These are phyloP conservation scores for Daedaleopsis sinensis DNA, from an alignment of 768 basidiomycete species.

Conservation along the genomic window DNA sequence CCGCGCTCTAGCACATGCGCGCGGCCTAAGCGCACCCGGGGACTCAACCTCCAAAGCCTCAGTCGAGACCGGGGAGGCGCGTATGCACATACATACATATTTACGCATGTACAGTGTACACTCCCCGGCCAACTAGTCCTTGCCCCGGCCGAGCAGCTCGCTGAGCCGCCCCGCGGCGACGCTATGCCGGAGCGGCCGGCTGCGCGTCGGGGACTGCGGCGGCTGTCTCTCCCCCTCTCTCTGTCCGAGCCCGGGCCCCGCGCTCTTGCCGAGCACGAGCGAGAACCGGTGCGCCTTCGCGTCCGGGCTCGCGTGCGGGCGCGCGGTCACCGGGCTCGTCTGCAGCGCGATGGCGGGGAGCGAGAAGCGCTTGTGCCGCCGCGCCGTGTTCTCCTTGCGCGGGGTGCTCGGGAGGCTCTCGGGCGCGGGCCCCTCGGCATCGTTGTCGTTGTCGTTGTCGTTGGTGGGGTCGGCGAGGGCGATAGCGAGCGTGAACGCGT, in stretches of 20 bases:
- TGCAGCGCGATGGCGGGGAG: slow-evolving; percentile 78
- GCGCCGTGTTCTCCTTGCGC: slow-evolving; percentile 59
- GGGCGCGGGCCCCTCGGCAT: neutral
- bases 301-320: slow-evolving; percentile 44
- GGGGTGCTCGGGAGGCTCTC: slow-evolving; percentile 19
- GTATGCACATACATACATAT: no score
- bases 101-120: no score
- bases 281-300: slow-evolving; percentile 58
- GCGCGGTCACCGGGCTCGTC: slow-evolving; percentile 68
- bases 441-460: neutral
- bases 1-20: no score
- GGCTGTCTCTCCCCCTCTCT: slow-evolving; percentile 14
- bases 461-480: no score
- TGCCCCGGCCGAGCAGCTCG: slow-evolving; percentile 48
- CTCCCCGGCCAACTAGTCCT: neutral
- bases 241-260: slow-evolving; percentile 18
- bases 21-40: no score
- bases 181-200: slow-evolving; percentile 34
- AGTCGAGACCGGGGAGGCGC: no score
- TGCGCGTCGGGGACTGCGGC: slow-evolving; percentile 10
- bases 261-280: slow-evolving; percentile 49
- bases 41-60: no score
- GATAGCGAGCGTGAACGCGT: slow-evolving; percentile 4
- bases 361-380: slow-evolving; percentile 72
- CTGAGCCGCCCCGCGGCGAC: slow-evolving; percentile 57